phyloP scores from a whole-genome alignment of 257 asterid genomes.

The Leonotis leonurus region DNA sequence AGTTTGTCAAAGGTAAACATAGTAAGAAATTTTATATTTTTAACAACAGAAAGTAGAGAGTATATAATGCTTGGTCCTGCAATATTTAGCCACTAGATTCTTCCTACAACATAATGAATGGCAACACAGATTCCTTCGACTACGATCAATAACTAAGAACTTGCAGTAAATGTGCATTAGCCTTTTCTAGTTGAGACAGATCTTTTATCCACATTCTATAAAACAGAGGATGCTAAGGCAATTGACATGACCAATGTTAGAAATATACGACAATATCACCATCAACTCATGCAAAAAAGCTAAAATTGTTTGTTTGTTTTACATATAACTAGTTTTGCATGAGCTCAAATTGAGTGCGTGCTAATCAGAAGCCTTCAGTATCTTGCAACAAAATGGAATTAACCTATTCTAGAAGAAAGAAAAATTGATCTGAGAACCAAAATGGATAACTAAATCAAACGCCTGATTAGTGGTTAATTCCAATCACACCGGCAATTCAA shows the following conservation, averaged over 20 bases:
- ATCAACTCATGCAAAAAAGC: too few species aligned
- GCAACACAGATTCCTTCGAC: background rate
- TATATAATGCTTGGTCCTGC: background rate
- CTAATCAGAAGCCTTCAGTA: background rate
- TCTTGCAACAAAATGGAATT: background rate
- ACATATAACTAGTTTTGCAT: background rate
- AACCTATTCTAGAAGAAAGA: background rate
- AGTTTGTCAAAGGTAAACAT: slow-evolving; percentile 6
- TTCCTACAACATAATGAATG: background rate
- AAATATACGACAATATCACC: too few species aligned
- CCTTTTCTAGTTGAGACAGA: background rate
- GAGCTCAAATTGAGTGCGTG: background rate
- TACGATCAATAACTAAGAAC: background rate
- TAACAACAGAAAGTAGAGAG: background rate
- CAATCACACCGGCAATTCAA: background rate
- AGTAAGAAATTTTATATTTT: background rate
- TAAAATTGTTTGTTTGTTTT: background rate
- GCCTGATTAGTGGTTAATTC: background rate
- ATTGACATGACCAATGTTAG: background rate
- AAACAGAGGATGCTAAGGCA: background rate
- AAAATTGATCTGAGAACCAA: background rate
- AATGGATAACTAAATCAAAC: background rate
- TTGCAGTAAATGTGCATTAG: background rate
- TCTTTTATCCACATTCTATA: background rate
- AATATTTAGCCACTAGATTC: background rate